Evolutionary conservation across 768 basidiomycete genomes (phyloP).

Genomic region (Boletus speciosus): DNA sequence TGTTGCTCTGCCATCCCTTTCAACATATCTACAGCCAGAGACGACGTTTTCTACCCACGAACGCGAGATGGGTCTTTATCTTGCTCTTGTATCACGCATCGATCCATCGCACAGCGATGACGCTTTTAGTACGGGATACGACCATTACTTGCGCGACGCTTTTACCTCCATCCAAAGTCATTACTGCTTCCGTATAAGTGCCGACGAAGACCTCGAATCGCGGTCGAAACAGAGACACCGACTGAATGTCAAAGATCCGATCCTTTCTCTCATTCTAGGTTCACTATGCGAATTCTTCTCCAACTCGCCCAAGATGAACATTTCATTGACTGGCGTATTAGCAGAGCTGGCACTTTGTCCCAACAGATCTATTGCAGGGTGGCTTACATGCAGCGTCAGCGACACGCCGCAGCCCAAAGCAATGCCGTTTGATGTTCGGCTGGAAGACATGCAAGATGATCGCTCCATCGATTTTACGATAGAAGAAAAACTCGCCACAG

Average conservation of each 20-base stretch:
- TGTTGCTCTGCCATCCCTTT: slow-evolving; percentile 18
- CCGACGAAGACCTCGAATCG: slow-evolving; percentile 39
- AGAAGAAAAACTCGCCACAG: slow-evolving; percentile 59
- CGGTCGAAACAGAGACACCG: slow-evolving; percentile 58
- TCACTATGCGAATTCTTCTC: slow-evolving; percentile 76
- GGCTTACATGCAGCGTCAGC: slow-evolving; percentile 68
- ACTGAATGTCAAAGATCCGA: slow-evolving; percentile 74
- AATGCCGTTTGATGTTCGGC: slow-evolving; percentile 6
- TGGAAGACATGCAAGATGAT: slow-evolving; percentile 65
- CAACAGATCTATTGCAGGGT: slow-evolving; percentile 80
- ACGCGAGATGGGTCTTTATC: slow-evolving; percentile 79
- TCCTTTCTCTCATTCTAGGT: slow-evolving; percentile 68
- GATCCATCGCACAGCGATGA: slow-evolving; percentile 67
- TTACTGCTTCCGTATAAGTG: slow-evolving; percentile 48
- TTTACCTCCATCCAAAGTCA: slow-evolving; percentile 64
- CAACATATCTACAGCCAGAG: slow-evolving; percentile 57
- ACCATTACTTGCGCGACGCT: slow-evolving; percentile 79
- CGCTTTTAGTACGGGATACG: slow-evolving; percentile 80
- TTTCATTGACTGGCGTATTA: slow-evolving; percentile 81
- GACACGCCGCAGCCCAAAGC: slow-evolving; percentile 31
- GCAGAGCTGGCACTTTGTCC: slow-evolving; percentile 83
- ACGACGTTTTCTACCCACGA: slow-evolving; percentile 80
- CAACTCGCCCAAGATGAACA: slow-evolving; percentile 82
- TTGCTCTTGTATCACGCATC: slow-evolving; percentile 72
- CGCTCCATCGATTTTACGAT: slow-evolving; percentile 75